Evolutionary conservation across 2,329 filamentous ascomycete species (phyloP), one percentile per base, ranked within the genome.

Genomic region (Colletotrichum sp.): DNA sequence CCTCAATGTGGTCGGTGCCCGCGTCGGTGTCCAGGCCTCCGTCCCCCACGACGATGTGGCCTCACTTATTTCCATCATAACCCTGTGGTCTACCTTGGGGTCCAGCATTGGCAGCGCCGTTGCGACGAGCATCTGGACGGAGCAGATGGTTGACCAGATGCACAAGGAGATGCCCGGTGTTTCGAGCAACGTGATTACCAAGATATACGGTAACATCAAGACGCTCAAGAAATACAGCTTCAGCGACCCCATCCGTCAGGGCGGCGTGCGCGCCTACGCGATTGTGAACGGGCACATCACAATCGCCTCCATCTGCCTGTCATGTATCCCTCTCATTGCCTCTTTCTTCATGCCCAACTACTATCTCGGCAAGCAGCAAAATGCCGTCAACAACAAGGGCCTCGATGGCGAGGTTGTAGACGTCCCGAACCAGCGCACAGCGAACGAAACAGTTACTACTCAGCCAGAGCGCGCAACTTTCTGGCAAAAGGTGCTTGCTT

Each of bases 41-140:
- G 86, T 87, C 0, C 84, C 85, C 1, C 86, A 87, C 77, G 82
- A 86, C 68, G 85, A 87, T 57, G 74, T 87, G 64, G 84, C 86
- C 5, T 79, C 82, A 1, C 77, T 84, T 57, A 87, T 87, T 69
- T 80, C 84, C 18, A 75, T 85, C 3, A 77, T 86, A 12, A 82
- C 85, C 1, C 78, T 86, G 6, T 87, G 85, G 85, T 83, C 82
- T 7, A 85, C 83, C 1, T 66, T 87, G 9, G 86, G 84, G 2
- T 84, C 82, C 0, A 82, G 81, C 4, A 78, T 86, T 18, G 86
- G 86, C 24, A 86, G 82, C 60, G 84, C 86, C 26, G 79, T 87
- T 52, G 79, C 83, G 3, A 81, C 84, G 0, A 80, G 80, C 61
- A 85, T 86, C 64, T 86, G 84, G 83, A 84, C 85, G 21, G 80